A percentile compares a stretch with the other conserved stretches of the same genome.
Evolutionary conservation across 1,284 basidiomycete genomes (phyloP).

Genomic region (Paramarasmius palmivorus): DNA sequence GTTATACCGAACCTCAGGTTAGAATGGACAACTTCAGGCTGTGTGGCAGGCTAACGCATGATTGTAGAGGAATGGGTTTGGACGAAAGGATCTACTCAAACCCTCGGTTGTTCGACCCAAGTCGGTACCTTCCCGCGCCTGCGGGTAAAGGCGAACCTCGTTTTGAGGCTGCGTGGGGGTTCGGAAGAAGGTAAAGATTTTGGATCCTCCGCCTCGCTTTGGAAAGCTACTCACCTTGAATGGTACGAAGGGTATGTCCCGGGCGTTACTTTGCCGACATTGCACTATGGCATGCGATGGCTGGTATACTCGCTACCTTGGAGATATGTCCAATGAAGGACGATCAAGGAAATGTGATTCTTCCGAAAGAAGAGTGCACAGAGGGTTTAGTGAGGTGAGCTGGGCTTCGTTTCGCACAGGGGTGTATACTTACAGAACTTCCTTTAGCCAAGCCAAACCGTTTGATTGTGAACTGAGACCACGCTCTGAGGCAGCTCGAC

Average conservation of each 20-base stretch:
- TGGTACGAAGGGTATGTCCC: not conserved
- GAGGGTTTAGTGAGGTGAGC: not conserved
- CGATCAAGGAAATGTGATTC: not conserved
- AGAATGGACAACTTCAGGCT: not conserved
- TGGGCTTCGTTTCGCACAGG: not conserved
- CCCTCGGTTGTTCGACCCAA: constrained; percentile 1
- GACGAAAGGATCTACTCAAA: constrained; percentile 2
- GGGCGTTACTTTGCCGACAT: not conserved
- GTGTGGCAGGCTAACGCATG: not conserved
- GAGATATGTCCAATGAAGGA: not conserved
- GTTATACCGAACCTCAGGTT: not conserved
- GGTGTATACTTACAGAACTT: not conserved
- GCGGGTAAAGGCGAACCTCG: constrained; percentile 7
- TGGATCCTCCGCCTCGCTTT: not conserved
- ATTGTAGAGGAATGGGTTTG: constrained; percentile 4
- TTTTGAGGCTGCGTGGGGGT: not conserved
- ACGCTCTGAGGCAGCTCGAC: not conserved
- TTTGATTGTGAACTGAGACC: not conserved
- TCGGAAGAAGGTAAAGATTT: constrained; percentile 4
- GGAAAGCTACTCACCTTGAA: not conserved
- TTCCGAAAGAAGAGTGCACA: not conserved
- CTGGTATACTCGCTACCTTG: not conserved
- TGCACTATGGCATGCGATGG: not conserved
- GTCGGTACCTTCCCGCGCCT: constrained; percentile 3
- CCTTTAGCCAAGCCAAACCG: not conserved